A percentile compares a stretch with the other conserved stretches of the same genome.
These are phyloP conservation scores for Suillus spraguei DNA, from an alignment of 768 basidiomycete genomes.

Conservation along the genomic window DNA sequence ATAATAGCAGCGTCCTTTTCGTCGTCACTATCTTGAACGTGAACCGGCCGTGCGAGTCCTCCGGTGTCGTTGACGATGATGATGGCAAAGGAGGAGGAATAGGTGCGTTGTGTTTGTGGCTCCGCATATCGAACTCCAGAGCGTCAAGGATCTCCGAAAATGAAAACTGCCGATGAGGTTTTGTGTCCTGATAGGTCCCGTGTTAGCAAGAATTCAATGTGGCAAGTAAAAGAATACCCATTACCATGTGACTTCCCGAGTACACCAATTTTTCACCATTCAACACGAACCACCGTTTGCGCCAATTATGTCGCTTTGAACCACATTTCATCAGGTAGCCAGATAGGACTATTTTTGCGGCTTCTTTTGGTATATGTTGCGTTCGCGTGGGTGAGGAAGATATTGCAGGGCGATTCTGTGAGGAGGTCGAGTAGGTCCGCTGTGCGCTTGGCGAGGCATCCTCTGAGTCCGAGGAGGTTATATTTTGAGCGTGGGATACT, in stretches of 20 bases:
- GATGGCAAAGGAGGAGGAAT: slow-evolving; percentile 38
- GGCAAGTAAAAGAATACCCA: slow-evolving; percentile 31
- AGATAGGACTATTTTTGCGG: slow-evolving; percentile 77
- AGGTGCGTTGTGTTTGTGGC: slow-evolving; percentile 46
- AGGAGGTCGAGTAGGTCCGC: slow-evolving; percentile 44
- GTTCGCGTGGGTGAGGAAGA: slow-evolving; percentile 47
- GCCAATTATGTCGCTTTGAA: slow-evolving; percentile 90
- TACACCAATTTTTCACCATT: slow-evolving; percentile 87
- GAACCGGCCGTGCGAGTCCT: slow-evolving; percentile 48
- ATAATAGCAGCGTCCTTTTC: slow-evolving; percentile 84
- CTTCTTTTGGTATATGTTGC: slow-evolving; percentile 49
- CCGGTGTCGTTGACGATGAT: slow-evolving; percentile 36
- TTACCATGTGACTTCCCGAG: slow-evolving; percentile 92
- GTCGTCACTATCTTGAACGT: slow-evolving; percentile 98
- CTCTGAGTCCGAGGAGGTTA: slow-evolving; percentile 83
- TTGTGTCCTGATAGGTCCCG: slow-evolving; percentile 68
- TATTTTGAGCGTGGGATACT: slow-evolving; percentile 42
- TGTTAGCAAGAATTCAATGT: slow-evolving; percentile 15
- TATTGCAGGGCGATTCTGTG: slow-evolving; percentile 44
- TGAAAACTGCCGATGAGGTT: slow-evolving; percentile 84
- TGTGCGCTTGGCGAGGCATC: slow-evolving; percentile 57
- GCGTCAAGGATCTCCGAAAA: slow-evolving; percentile 89
- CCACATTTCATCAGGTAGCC: slow-evolving; percentile 98
- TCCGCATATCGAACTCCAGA: slow-evolving; percentile 77
- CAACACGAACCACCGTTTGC: slow-evolving; percentile 97